These are phyloP conservation scores for Theobroma grandiflorum DNA, from an alignment of 441 rosid species.

Conservation along the genomic window DNA sequence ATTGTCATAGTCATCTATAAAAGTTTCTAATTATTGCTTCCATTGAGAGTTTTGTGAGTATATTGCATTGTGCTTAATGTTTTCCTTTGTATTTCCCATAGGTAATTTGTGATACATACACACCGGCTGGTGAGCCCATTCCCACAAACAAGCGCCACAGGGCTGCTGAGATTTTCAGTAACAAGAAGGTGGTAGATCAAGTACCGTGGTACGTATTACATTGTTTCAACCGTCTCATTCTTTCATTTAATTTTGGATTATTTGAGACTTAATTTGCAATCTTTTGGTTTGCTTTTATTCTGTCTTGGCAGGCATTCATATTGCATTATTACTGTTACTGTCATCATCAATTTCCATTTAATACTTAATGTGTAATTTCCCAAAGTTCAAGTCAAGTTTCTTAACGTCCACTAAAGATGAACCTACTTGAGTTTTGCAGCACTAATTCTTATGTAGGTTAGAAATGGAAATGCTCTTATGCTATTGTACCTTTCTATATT, in stretches of 20 bases:
- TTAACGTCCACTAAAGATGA: background rate
- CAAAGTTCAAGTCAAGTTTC: background rate
- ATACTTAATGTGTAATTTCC: background rate
- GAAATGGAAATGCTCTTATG: no score
- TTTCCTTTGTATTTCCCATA: slow-evolving; percentile 32
- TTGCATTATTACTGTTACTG: no score
- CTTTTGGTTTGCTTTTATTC: background rate
- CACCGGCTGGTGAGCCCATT: slow-evolving; percentile 96
- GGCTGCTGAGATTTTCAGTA: slow-evolving; percentile 84
- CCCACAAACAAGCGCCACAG: slow-evolving; percentile 93
- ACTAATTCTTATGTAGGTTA: background rate
- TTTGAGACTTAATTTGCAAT: background rate
- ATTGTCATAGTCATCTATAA: slow-evolving; percentile 11
- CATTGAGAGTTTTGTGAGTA: background rate
- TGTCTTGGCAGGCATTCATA: background rate
- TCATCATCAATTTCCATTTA: background rate
- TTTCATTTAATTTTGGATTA: background rate
- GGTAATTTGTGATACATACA: slow-evolving; percentile 91
- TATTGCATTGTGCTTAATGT: slow-evolving; percentile 21
- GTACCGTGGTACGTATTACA: slow-evolving; percentile 75
- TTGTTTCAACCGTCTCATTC: background rate
- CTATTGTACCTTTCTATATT: background rate
- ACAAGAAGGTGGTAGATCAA: slow-evolving; percentile 69
- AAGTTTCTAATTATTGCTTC: background rate
- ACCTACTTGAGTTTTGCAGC: background rate